Evolutionary conservation across 208 protist species (phyloP), one percentile per base, ranked within the genome.

Genomic region (Trypanosoma theileri): DNA sequence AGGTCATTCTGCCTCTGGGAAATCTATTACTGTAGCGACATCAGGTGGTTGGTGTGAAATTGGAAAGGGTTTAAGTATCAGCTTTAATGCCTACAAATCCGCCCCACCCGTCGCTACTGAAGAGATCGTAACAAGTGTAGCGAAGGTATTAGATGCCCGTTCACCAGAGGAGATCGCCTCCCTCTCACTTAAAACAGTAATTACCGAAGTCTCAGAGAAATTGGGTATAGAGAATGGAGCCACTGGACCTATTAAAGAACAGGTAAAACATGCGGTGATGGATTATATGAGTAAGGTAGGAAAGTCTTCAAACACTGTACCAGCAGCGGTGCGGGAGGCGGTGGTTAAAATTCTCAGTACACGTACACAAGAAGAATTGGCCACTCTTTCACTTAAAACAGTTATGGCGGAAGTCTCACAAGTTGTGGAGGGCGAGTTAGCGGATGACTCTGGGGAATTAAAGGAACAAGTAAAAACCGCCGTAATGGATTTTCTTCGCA

Each of bases 11-110:
- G 58, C 54, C 1, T 85, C 82, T 7, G 88, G 84, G 11, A 92
- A 92, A 72, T 86, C 85, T 17, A 21, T 90, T 19, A 75, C 65
- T 4, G 85, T 96, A 9, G 56, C 78, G 42, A 72, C 85, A 0
- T 82, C 83, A 77, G 77, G 73, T 61, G 17, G 73, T 85, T 51
- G 71, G 79, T 56, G 64, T 57, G 40, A 41, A 11, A 54, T 74
- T n/a, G 69, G 69, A 11, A 19, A 50, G 9, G 70, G 74, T 0
- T 45, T 92, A 0, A 88, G 75, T 42, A 59, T 86, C 4, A 91
- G 50, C 24, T 71, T 93, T 57, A 86, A 85, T 58, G 80, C 74
- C 19, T 88, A 89, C 68, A 66, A 62, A 1, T 64, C 81, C 7
- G 76, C 80, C 0, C 75, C 76, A 16, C 31, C 69, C 10, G 24